Conservation (phyloP, 805 yeast genomes). For the Kuraishia ogatae region DNA sequence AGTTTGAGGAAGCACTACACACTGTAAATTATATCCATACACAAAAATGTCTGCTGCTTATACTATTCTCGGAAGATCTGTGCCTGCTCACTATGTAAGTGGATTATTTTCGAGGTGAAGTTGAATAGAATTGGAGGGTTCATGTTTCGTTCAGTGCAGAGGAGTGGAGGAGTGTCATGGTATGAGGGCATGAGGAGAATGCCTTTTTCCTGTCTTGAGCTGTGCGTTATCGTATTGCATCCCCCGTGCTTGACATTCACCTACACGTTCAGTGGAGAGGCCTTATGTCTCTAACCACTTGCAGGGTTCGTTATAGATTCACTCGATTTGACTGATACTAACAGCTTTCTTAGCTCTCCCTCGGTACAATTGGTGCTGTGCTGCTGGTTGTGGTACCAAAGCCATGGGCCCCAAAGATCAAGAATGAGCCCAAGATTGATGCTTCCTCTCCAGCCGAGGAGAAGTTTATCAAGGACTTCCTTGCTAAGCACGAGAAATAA, state of each 20-base stretch:
- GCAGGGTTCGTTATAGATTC: no score
- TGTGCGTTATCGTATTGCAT: no score
- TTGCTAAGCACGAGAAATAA: conserved; percentile 29
- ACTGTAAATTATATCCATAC: neutral
- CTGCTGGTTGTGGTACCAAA: conserved; percentile 59
- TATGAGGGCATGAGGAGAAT: no score
- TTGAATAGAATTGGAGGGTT: no score
- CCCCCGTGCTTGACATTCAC: no score
- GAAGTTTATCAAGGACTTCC: conserved; percentile 70
- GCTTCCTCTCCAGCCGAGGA: conserved; percentile 86
- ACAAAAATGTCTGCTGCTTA: conserved; percentile 72
- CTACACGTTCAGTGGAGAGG: no score
- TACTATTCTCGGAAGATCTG: conserved; percentile 73
- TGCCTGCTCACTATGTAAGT: conserved; percentile 71
- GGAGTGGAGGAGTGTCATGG: no score
- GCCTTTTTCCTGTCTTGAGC: no score
- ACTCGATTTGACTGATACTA: no score
- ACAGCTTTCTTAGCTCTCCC: conserved; percentile 41
- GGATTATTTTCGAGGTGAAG: no score
- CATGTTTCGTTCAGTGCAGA: no score
- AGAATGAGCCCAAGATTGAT: conserved; percentile 57
- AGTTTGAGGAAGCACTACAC: neutral
- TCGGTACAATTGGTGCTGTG: conserved; percentile 72
- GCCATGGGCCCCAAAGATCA: conserved; percentile 55
- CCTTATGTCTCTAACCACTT: no score